Conservation (phyloP, 371 early-diverging fungal species). For the Parasitella parasitica region DNA sequence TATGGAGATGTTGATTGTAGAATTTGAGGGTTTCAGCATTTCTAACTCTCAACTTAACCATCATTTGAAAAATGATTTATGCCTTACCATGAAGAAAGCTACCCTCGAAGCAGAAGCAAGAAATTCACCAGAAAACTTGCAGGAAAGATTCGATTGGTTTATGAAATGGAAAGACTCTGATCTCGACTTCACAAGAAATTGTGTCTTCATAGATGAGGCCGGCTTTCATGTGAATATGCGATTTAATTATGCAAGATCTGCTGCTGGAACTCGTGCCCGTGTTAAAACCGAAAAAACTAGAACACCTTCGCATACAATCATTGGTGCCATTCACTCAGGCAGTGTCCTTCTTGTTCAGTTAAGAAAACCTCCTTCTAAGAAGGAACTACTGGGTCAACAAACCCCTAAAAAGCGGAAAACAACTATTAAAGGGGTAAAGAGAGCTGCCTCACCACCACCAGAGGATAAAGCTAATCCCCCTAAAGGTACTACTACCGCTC, state of each 20-base stretch:
- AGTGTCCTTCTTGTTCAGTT: conserved; percentile 10
- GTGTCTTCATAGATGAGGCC: conserved; percentile 17
- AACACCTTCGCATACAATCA: conserved; percentile 5
- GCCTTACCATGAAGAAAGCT: background rate
- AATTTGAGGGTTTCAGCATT: conserved; percentile 5
- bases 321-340: conserved; percentile 11
- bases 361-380: conserved; percentile 5
- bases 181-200: conserved; percentile 18
- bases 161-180: too few relatives aligned
- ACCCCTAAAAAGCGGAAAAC: conserved; percentile 8
- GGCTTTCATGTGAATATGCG: conserved; percentile 18
- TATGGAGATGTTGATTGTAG: background rate
- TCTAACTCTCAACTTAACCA: conserved; percentile 14
- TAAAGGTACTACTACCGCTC: conserved; percentile 16
- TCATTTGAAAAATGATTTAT: conserved; percentile 10
- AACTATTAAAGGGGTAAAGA: background rate
- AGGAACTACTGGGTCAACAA: background rate
- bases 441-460: conserved; percentile 1
- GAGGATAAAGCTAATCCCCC: conserved; percentile 1
- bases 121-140: conserved; percentile 4
- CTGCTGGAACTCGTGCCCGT: conserved; percentile 10
- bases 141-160: too few relatives aligned
- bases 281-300: conserved; percentile 12
- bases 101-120: background rate
- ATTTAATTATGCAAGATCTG: conserved; percentile 13